phyloP scores from a whole-genome alignment of 805 yeast species.

The Candida hungchunana region DNA sequence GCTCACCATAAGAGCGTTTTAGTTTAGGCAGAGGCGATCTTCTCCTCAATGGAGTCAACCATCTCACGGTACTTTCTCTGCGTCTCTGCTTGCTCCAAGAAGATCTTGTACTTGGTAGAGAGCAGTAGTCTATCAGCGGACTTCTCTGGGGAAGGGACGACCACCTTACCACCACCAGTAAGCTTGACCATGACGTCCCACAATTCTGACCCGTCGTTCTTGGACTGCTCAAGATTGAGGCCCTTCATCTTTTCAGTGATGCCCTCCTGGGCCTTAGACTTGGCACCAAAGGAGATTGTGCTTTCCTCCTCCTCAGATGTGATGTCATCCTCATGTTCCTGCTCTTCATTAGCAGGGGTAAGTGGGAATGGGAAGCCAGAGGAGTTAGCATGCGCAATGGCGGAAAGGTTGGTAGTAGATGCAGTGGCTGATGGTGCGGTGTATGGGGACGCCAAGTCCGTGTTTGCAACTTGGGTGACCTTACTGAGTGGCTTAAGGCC shows the following conservation, averaged over 20 bases:
- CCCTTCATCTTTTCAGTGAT: conserved; percentile 41
- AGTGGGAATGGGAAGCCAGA: conserved; percentile 45
- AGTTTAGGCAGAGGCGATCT: conserved; percentile 1
- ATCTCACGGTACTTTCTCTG: conserved; percentile 72
- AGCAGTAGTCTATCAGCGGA: conserved; percentile 69
- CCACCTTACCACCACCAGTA: conserved; percentile 80
- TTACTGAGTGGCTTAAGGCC: conserved; percentile 24
- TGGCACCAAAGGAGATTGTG: conserved; percentile 57
- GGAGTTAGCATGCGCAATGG: conserved; percentile 29
- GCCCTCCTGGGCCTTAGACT: conserved; percentile 47
- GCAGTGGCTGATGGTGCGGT: conserved; percentile 81
- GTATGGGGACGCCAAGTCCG: conserved; percentile 56
- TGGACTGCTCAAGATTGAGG: conserved; percentile 20
- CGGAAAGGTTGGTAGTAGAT: conserved; percentile 46
- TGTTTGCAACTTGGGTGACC: conserved; percentile 4
- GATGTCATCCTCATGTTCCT: conserved; percentile 39
- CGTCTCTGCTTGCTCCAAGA: conserved; percentile 79
- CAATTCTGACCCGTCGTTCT: conserved; percentile 49
- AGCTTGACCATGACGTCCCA: conserved; percentile 86
- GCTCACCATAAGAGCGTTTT: background rate
- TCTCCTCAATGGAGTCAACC: conserved; percentile 48
- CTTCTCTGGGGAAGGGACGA: conserved; percentile 55
- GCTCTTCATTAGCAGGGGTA: conserved; percentile 41
- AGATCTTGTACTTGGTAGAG: conserved; percentile 76
- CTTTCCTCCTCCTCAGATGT: conserved; percentile 43